These are phyloP conservation scores for Apophysomyces trapeziformis DNA, from an alignment of 371 early-diverging fungal species.

Conservation along the genomic window DNA sequence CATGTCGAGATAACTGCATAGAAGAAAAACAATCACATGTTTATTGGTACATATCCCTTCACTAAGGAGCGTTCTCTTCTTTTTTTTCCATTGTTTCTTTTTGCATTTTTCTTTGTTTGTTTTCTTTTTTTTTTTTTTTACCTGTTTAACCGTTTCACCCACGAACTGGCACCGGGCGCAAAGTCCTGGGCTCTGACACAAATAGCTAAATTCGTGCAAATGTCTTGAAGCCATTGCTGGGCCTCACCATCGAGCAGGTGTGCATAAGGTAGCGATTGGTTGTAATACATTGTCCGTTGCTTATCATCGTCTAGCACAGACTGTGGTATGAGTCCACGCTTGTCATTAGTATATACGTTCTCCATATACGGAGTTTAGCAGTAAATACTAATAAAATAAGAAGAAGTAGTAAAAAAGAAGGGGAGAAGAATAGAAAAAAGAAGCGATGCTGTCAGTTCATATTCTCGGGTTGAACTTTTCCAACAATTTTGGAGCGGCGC, in stretches of 20 bases:
- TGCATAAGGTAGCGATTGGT: conserved; percentile 62
- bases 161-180: conserved; percentile 57
- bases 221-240: conserved; percentile 56
- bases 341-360: not conserved
- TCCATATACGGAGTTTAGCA: not conserved
- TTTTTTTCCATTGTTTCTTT: too few species aligned
- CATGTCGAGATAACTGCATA: conserved; percentile 64
- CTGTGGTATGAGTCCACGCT: conserved; percentile 26
- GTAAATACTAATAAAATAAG: not conserved
- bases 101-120: not conserved
- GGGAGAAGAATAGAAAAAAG: not conserved
- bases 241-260: conserved; percentile 56
- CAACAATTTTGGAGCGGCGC: too few species aligned
- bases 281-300: conserved; percentile 48
- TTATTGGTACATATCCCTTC: not conserved
- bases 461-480: too few species aligned
- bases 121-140: conserved; percentile 25
- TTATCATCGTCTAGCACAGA: conserved; percentile 48
- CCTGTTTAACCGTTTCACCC: conserved; percentile 64
- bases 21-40: not conserved
- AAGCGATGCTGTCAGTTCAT: not conserved
- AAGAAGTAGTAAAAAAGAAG: not conserved
- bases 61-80: not conserved
- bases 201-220: conserved; percentile 54
- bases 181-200: conserved; percentile 64